Evolutionary conservation across 352 stramenopile species (phyloP), one percentile per base, ranked within the genome.

Genomic region (Pythium scleroteichum): DNA sequence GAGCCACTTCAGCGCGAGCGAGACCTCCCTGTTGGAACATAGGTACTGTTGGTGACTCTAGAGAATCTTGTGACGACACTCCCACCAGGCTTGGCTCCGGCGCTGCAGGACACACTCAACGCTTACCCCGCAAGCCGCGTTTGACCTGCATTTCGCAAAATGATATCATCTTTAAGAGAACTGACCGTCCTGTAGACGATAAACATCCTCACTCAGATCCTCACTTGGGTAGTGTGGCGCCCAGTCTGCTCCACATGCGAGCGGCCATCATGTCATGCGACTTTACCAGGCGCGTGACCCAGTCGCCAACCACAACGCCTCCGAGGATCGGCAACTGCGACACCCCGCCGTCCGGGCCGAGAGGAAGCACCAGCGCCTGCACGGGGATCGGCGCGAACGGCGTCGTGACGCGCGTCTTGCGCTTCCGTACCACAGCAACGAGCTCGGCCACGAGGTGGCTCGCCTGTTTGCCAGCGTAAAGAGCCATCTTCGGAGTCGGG

Each of bases 371-470:
- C 24, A 78, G n/a, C n/a, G 50, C 49, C 32, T 66, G 41, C 42
- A 19, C 22, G 14, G 69, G 65, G 59, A 80, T 80, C 51, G 66
- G 39, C 66, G 78, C 79, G 46, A 35, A 35, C 5, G 29, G 29
- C 29, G 24, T 68, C 29, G 24, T 68, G 40, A 81, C 66, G 29
- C 67, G 66, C 0, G 33, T 20, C 59, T 86, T 69, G 38, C 55
- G 58, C 66, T 79, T 80, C 39, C 64, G 66, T 23, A 70, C 63
- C 59, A 81, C 69, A 1, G 58, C 47, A n/a, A 63, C 68, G 24
- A 85, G 53, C 53, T 80, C 66, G 2, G 29, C 58, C 16, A 61
- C 76, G 12, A 85, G 58, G 66, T 79, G 68, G 41, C 73, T 74
- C 46, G 59, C 76, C 58, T 87, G 75, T 40, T 71, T 53, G 35